Evolutionary conservation across 202 grass and related monocot species (phyloP), one percentile per base, ranked within the genome.

Genomic region (Sporobolus alterniflorus): DNA sequence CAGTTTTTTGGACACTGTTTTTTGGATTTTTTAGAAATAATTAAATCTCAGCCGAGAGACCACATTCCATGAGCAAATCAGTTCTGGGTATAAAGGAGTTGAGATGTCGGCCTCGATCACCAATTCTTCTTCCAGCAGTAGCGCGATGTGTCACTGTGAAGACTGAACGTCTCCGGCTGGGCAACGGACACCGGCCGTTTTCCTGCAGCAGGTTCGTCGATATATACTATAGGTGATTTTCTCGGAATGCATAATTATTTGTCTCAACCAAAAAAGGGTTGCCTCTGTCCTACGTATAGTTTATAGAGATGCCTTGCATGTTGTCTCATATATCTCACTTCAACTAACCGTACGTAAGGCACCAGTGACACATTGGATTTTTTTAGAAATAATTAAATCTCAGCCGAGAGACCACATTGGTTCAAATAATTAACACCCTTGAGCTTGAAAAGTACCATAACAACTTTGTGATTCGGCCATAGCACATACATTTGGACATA

Each of bases 201-300:
- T 48, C 25, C 28, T 32, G 11, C 1, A 26, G 28, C 40, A 0
- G 28, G 64, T 82, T n/a, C 11, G 88, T 64, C 86, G 88, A 74
- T n/a, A n/a, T n/a, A n/a, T n/a, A n/a, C n/a, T n/a, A n/a, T 18
- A 40, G 34, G 83, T 79, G 83, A 83, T 64, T 90, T 83, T 90
- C 83, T 11, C 0, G 49, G 21, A 9, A 11, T 32, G 11, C 63
- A 56, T 71, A 9, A 24, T 29, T 65, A 66, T 26, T 15, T 15
- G n/a, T n/a, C n/a, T n/a, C 15, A 34, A 12, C 28, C 4, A 11
- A 25, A 11, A 36, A 46, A 24, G 55, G 9, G 44, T n/a, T 43
- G 50, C n/a, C 32, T 54, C 43, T 7, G 46, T 13, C 57, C 13
- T 71, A 26, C 63, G 43, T 51, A 22, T 41, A 6, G 40, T 55